Base-by-base conservation (phyloP, 2,329 filamentous ascomycete species). In the Botrytis cinerea region DNA sequence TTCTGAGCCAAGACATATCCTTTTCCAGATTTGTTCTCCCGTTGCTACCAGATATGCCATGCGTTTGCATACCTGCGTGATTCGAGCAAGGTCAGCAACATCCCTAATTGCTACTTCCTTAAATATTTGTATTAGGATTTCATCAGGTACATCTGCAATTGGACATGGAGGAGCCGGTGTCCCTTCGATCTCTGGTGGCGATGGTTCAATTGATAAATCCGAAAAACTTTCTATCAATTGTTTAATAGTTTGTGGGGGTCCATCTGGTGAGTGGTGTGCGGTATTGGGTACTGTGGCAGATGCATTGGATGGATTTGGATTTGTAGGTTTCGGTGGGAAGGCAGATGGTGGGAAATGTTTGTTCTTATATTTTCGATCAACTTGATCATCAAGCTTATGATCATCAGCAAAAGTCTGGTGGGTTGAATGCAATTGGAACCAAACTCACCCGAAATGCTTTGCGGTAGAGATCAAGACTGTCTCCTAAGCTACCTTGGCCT, bases 1-100 rank as follows among this genome's bases (percentile, higher is more conserved):
- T 80, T 93, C 89, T 20, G 83, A 75, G 0, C 90, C 91, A 1
- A 93, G 83, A 63, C 92, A 93, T 7, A 97, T 83, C 28, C 89
- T 88, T 74, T 91, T 93, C 95, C 96, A 99, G 78, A 97, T 92
- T 61, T 88, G 88, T 78, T 97, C 92, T 81, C 98, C 95, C 9
- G 92, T 93, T 45, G 90, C 86, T 68, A 97, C 91, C 32, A 98
- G 88, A 81, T 92, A 98, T 35, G 95, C 94, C 61, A 98, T 85
- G 22, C 92, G 89, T 81, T 94, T 97, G 85, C 95, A 98, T 4
- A 97, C 95, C 75, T 91, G 88, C 0, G 93, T 87, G 25, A 95
- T 85, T 38, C 93, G 91, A 32, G 87, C 88, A 78, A 97, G 95
- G 57, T 92, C 89, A 4, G 91, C 92, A 0, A 97, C 87, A 77